Percentiles rank a stretch among this genome's conserved stretches.
Conservation (phyloP, 2,329 filamentous ascomycete species). For the Cadophora sp. region DNA sequence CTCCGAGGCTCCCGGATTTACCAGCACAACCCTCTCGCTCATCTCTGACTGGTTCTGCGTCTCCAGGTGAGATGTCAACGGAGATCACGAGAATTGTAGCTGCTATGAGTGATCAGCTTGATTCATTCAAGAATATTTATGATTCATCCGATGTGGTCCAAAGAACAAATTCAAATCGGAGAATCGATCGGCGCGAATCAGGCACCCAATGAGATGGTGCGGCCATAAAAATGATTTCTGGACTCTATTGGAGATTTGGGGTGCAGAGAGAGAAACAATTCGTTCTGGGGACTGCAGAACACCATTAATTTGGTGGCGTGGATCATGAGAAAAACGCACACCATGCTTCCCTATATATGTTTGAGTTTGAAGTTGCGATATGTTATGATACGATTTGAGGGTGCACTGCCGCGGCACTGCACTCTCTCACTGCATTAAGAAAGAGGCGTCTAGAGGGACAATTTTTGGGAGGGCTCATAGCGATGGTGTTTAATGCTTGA, state of each 20-base stretch:
- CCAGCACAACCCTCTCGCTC: conserved; percentile 36
- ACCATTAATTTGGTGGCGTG: conserved; percentile 5
- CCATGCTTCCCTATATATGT: conserved; percentile 4
- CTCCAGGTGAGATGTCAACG: conserved; percentile 37
- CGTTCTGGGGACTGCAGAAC: background rate
- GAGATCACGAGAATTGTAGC: conserved; percentile 39
- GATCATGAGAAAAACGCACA: background rate
- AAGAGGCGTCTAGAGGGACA: conserved; percentile 15
- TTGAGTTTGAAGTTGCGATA: conserved; percentile 4
- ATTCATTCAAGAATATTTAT: conserved; percentile 40
- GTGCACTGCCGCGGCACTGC: conserved; percentile 4
- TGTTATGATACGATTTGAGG: conserved; percentile 1
- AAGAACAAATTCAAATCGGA: conserved; percentile 20
- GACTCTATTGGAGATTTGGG: background rate
- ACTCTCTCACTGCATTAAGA: conserved; percentile 13
- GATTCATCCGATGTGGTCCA: conserved; percentile 28
- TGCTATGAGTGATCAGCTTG: conserved; percentile 38
- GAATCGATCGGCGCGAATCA: conserved; percentile 3
- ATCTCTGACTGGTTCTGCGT: conserved; percentile 39
- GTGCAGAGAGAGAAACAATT: background rate
- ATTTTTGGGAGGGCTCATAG: conserved; percentile 17
- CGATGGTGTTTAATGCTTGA: conserved; percentile 15
- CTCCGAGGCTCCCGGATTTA: conserved; percentile 15
- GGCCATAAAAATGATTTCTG: background rate
- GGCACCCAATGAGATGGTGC: background rate